phyloP scores from a whole-genome alignment of 2,329 filamentous ascomycete genomes.

The Cladosporium sp. region DNA sequence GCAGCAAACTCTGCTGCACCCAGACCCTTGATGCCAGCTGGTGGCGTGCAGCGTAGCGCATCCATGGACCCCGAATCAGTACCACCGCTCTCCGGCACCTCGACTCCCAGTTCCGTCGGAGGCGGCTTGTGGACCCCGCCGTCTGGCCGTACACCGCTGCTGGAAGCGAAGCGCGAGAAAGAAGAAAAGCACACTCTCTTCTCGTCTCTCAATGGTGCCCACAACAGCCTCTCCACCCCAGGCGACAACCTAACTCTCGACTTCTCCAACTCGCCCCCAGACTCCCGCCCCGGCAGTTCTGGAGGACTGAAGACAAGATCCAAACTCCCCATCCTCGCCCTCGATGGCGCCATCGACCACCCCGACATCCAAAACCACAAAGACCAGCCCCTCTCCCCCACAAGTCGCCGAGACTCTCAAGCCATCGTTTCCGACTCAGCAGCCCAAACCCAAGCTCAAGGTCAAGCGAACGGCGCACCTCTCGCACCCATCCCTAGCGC shows the following conservation, averaged over 20 bases:
- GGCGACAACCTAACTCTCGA: constrained; percentile 33
- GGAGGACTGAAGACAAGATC: background rate
- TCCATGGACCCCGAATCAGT: constrained; percentile 4
- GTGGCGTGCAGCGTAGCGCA: constrained; percentile 10
- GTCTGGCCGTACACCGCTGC: constrained; percentile 4
- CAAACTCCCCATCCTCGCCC: background rate
- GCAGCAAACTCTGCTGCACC: constrained; percentile 23
- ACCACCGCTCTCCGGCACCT: constrained; percentile 15
- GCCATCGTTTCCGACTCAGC: constrained; percentile 4
- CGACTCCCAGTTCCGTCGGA: constrained; percentile 21
- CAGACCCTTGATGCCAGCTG: constrained; percentile 14
- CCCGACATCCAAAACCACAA: constrained; percentile 7
- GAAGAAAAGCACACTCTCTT: constrained; percentile 17
- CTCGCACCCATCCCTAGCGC: constrained; percentile 20
- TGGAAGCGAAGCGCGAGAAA: constrained; percentile 19
- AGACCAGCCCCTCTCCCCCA: background rate
- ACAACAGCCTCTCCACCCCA: constrained; percentile 18
- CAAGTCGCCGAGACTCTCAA: background rate
- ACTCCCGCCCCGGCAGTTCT: constrained; percentile 15
- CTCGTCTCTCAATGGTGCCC: constrained; percentile 1
- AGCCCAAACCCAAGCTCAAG: constrained; percentile 15
- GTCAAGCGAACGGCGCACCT: constrained; percentile 10
- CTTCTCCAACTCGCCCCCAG: constrained; percentile 30
- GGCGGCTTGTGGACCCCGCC: constrained; percentile 38
- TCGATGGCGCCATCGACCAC: background rate